Conservation (phyloP, 2,329 filamentous ascomycete species). For the Tolypocladium nubicola region DNA sequence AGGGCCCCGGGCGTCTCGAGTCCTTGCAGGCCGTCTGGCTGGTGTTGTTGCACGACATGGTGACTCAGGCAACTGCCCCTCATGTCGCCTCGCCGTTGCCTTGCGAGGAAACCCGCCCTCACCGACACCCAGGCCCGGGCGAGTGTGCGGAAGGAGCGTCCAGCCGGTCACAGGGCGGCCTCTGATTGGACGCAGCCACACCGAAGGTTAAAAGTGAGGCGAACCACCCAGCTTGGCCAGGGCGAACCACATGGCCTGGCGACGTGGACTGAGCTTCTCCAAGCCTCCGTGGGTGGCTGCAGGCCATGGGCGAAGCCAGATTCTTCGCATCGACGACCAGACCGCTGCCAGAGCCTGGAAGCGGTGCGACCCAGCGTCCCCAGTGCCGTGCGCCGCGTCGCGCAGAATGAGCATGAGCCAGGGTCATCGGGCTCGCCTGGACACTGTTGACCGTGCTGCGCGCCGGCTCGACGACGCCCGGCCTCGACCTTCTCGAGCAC, state of each 20-base stretch:
- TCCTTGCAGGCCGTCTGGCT: neutral
- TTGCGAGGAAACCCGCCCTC: neutral
- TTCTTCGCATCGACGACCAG: neutral
- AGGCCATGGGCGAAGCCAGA: neutral
- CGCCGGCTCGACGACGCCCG: no score
- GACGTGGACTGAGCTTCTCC: neutral
- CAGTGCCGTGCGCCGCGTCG: neutral
- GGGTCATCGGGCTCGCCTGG: neutral
- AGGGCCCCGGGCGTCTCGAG: no score
- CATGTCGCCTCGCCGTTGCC: neutral
- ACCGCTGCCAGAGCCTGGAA: neutral
- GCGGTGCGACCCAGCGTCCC: neutral
- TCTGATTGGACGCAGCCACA: slow-evolving; percentile 5
- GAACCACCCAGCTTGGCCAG: neutral
- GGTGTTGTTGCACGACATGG: neutral
- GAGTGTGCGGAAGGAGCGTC: neutral
- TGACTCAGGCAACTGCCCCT: neutral
- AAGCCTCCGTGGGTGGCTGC: neutral
- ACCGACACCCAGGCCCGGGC: neutral
- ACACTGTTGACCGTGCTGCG: neutral
- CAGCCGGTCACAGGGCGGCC: neutral
- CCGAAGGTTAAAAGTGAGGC: slow-evolving; percentile 6
- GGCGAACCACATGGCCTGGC: neutral
- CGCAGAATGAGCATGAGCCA: neutral
- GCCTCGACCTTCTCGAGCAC: neutral